Conservation (phyloP, 2,329 filamentous ascomycete species). For the Ophiosphaerella korrae region DNA sequence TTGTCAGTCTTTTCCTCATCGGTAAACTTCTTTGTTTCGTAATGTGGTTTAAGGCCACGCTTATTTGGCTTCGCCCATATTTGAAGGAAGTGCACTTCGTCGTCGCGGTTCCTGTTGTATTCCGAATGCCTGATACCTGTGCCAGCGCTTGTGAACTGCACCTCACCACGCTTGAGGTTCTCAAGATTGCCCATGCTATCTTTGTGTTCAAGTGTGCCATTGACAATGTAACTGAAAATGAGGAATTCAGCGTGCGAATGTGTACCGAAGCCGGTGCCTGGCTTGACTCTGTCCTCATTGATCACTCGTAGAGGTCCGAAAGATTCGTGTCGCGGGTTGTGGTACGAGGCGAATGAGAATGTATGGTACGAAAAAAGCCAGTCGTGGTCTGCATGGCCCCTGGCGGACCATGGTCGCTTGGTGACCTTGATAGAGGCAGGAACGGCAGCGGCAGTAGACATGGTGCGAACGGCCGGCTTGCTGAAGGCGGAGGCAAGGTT, state of each 20-base stretch:
- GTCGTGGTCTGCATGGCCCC: conserved; percentile 80
- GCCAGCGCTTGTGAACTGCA: conserved; percentile 90
- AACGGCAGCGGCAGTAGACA: conserved; percentile 42
- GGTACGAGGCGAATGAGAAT: conserved; percentile 78
- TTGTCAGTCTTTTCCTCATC: conserved; percentile 74
- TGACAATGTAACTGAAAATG: conserved; percentile 88
- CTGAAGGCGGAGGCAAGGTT: conserved; percentile 41
- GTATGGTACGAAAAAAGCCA: conserved; percentile 89
- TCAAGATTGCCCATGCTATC: conserved; percentile 76
- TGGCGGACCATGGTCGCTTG: conserved; percentile 71
- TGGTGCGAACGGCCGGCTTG: conserved; percentile 42
- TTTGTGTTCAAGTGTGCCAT: conserved; percentile 83
- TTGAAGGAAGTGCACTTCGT: conserved; percentile 82
- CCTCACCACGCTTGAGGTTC: conserved; percentile 79
- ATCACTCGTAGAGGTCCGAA: conserved; percentile 83
- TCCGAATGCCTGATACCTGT: conserved; percentile 81
- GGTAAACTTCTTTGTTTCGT: conserved; percentile 74
- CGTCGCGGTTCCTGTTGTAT: conserved; percentile 73
- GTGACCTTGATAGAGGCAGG: conserved; percentile 64
- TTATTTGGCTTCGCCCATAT: conserved; percentile 87
- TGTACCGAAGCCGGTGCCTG: conserved; percentile 78
- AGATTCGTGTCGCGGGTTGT: conserved; percentile 68
- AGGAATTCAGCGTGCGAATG: conserved; percentile 86
- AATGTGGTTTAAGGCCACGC: conserved; percentile 71
- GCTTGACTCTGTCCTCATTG: conserved; percentile 83